Conservation (phyloP, 2,329 filamentous ascomycete species). For the Decorospora gaudefroyi region DNA sequence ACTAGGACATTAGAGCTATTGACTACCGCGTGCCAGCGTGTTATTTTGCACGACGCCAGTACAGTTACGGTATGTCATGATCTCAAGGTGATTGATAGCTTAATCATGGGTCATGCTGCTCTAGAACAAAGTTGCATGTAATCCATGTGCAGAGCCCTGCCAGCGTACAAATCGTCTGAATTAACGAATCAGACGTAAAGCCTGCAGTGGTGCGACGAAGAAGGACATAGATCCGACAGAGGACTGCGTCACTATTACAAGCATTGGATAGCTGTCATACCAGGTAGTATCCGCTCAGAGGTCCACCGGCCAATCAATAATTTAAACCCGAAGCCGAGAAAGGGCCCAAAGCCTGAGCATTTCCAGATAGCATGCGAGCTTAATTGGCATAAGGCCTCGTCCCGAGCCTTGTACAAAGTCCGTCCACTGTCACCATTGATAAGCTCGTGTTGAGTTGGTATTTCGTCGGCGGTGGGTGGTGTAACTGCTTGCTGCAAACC, state of each 20-base stretch:
- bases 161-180: neutral
- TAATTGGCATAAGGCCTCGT: no score
- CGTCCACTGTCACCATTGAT: no score
- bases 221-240: slow-evolving; percentile 3
- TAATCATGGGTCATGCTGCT: slow-evolving; percentile 7
- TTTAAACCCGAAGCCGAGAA: neutral
- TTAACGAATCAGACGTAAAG: slow-evolving; percentile 8
- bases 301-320: no score
- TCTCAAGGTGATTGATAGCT: slow-evolving; percentile 10
- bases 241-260: slow-evolving; percentile 24
- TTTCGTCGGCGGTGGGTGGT: no score
- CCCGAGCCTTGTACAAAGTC: no score
- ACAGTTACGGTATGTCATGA: slow-evolving; percentile 15
- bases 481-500: neutral
- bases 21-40: neutral
- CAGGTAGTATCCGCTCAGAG: slow-evolving; percentile 1
- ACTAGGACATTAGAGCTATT: neutral
- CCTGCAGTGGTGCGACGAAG: slow-evolving; percentile 1
- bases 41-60: slow-evolving; percentile 1
- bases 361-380: no score
- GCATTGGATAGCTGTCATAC: slow-evolving; percentile 1
- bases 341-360: slow-evolving; percentile 4
- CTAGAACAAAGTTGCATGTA: slow-evolving; percentile 3
- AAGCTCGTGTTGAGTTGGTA: no score
- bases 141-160: slow-evolving; percentile 5